Evolutionary conservation across 805 yeast species (phyloP), one percentile per base, ranked within the genome.

Genomic region (Barnettozyma sucrosica): DNA sequence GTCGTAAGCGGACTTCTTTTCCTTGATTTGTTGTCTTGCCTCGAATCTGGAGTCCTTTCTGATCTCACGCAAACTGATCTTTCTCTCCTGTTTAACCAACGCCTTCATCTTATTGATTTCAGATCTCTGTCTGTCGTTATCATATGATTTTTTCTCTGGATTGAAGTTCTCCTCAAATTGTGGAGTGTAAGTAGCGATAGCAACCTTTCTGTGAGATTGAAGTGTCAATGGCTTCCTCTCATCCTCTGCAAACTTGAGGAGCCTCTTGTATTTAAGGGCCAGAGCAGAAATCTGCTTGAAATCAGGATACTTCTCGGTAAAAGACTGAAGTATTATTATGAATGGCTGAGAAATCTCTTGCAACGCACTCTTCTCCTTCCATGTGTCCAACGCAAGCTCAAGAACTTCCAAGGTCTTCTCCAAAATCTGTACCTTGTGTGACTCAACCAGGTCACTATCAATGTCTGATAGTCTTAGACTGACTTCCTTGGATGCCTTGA

Each of bases 131-230:
- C 81, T 75, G 64, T 90, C 85, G 45, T 85, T 77, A 65, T 92
- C 97, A 65, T 89, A 85, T 8, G 95, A 86, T 70, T 87, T 90
- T 79, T 82, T 87, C 63, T 89, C 97, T 48, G 97, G 96, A 69
- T 90, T 92, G 78, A 83, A 93, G 72, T 89, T 89, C 61, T 89
- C 98, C 68, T 92, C 97, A 64, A 85, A 93, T 67, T 86, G 83
- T 54, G 99, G 99, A 33, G 89, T 85, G 59, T 77, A 77, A 2
- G 96, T 77, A 36, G 89, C 83, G 60, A 93, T 85, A 3, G 96
- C 85, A 47, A 93, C 63, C 21, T 95, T 89, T 60, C 78, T 80
- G 70, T 90, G 97, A 7, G 78, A 69, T 68, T 93, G 99, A 52
- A 93, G 74, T 14, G 80, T 71, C 57, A 93, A 75, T 48, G 97